These are phyloP conservation scores for Medicago arabica DNA, from an alignment of 306 rosid genomes.

Conservation along the genomic window DNA sequence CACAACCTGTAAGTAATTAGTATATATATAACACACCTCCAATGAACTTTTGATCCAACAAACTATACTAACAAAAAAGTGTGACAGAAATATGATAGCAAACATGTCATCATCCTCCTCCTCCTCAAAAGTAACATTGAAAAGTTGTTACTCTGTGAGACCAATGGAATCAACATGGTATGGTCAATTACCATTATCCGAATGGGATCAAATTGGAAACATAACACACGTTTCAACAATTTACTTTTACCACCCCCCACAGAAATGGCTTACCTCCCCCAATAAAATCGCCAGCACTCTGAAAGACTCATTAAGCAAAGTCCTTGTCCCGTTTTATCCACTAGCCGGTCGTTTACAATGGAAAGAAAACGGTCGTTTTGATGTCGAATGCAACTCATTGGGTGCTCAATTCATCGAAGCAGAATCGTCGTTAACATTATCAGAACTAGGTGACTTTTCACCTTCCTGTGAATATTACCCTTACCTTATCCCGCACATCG, in stretches of 20 bases:
- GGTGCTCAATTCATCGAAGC: slow-evolving; percentile 64
- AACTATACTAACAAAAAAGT: neutral
- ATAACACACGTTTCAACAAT: slow-evolving; percentile 57
- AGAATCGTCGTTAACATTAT: slow-evolving; percentile 39
- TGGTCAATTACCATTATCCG: slow-evolving; percentile 50
- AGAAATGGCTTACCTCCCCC: slow-evolving; percentile 1
- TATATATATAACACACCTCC: slow-evolving; percentile 9
- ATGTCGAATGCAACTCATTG: slow-evolving; percentile 58
- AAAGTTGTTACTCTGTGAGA: slow-evolving; percentile 41
- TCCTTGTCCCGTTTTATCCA: slow-evolving; percentile 67
- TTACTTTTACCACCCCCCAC: slow-evolving; percentile 52
- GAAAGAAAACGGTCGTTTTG: slow-evolving; percentile 54
- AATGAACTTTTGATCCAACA: neutral
- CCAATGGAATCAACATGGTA: slow-evolving; percentile 53
- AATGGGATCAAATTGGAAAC: slow-evolving; percentile 63
- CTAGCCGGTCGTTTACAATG: slow-evolving; percentile 63
- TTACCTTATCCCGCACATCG: slow-evolving; percentile 45
- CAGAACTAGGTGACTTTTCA: slow-evolving; percentile 50
- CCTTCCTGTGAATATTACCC: slow-evolving; percentile 31
- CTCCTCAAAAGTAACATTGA: slow-evolving; percentile 39
- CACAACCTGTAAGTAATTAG: neutral
- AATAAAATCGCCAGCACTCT: slow-evolving; percentile 44
- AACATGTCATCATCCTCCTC: slow-evolving; percentile 38
- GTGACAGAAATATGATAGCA: neutral
- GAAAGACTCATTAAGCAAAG: slow-evolving; percentile 52